A percentile compares a stretch with the other conserved stretches of the same genome.
phyloP scores from a whole-genome alignment of 352 stramenopile species.

The Globisporangium megalacanthum region DNA sequence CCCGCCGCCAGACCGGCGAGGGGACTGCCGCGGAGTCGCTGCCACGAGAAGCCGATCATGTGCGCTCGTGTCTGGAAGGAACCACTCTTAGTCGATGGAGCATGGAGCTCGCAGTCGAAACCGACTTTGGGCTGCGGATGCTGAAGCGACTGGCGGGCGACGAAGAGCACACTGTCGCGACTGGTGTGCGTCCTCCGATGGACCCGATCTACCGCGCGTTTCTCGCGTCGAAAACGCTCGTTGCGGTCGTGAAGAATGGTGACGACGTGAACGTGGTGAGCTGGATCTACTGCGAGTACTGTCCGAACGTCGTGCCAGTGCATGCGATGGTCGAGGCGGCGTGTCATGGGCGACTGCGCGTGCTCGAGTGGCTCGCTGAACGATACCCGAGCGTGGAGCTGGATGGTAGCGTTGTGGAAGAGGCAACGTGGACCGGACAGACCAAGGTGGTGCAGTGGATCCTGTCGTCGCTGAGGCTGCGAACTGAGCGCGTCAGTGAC shows the following conservation, averaged over 20 bases:
- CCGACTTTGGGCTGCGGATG: not conserved
- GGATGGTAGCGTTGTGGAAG: not conserved
- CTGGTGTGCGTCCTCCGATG: not conserved
- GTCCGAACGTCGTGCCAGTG: not conserved
- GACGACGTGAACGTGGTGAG: not conserved
- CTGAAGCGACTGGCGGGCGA: not conserved
- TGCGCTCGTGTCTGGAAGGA: no score
- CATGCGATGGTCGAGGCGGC: not conserved
- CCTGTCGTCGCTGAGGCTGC: not conserved
- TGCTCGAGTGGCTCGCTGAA: not conserved
- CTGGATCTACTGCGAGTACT: not conserved
- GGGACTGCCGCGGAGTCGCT: no score
- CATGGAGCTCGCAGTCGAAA: not conserved
- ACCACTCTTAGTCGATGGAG: no score
- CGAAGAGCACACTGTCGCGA: not conserved
- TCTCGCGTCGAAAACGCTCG: not conserved
- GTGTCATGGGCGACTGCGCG: not conserved
- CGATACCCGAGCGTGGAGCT: not conserved
- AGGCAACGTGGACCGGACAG: not conserved
- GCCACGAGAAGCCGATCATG: no score
- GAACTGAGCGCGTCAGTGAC: not conserved
- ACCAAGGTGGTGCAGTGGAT: not conserved
- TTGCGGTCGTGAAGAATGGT: not conserved
- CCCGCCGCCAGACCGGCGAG: no score
- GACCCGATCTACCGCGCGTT: constrained; percentile 6